Percentiles rank a stretch among this genome's conserved stretches.
Evolutionary conservation across 2,329 filamentous ascomycete species (phyloP).

Genomic region (Colletotrichum sp.): DNA sequence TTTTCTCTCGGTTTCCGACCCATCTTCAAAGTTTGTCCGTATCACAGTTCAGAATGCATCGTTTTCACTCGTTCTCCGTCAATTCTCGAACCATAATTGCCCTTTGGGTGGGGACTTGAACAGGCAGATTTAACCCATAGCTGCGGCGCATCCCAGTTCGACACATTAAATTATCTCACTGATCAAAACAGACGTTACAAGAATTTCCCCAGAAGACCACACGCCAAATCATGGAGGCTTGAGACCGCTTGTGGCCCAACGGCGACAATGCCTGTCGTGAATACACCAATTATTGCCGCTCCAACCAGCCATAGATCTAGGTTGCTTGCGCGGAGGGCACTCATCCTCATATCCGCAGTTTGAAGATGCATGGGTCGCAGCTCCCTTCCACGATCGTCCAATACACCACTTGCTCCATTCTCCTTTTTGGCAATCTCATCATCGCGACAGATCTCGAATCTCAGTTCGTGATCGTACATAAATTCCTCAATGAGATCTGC

Average conservation of each 20-base stretch:
- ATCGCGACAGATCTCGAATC: conserved; percentile 20
- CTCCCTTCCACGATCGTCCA: neutral
- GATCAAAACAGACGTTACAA: neutral
- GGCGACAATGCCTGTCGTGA: neutral
- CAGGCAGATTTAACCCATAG: neutral
- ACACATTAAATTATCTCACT: accelerated
- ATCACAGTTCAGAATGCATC: neutral
- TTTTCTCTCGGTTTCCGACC: neutral
- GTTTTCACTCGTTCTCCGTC: neutral
- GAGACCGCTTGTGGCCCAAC: neutral
- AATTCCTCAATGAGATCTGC: conserved; percentile 47
- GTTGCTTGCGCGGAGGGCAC: neutral
- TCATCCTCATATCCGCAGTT: conserved; percentile 47
- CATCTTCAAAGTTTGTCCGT: neutral
- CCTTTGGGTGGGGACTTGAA: neutral
- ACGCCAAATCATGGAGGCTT: neutral
- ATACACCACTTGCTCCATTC: neutral
- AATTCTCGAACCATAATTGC: neutral
- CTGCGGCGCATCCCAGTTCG: neutral
- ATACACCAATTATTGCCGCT: neutral
- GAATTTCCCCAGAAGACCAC: neutral
- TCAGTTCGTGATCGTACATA: conserved; percentile 38
- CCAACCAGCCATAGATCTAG: neutral
- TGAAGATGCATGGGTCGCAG: conserved; percentile 44
- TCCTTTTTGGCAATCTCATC: neutral